These are phyloP conservation scores for Paracorniculantispora psalliotae DNA, from an alignment of 2,329 filamentous ascomycete species.

Conservation along the genomic window DNA sequence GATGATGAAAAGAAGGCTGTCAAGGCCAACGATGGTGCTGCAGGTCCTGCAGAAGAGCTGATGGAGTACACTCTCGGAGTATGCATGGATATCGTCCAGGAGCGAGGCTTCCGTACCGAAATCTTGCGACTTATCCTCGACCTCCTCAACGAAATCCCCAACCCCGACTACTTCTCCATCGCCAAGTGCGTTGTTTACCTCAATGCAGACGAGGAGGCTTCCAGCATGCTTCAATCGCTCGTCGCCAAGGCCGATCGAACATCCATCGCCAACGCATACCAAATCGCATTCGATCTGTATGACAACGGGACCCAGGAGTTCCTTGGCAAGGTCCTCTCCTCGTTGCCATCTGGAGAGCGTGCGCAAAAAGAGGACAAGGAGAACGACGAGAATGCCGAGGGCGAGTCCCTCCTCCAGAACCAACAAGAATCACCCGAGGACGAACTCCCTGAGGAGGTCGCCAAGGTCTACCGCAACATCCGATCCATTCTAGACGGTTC, in stretches of 20 bases:
- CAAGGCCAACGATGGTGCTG: slow-evolving; percentile 43
- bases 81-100: slow-evolving; percentile 96
- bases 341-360: slow-evolving; percentile 57
- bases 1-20: slow-evolving; percentile 70
- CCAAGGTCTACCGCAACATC: slow-evolving; percentile 58
- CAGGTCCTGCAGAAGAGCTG: slow-evolving; percentile 74
- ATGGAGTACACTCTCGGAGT: slow-evolving; percentile 96
- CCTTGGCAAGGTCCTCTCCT: slow-evolving; percentile 78
- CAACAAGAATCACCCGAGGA: slow-evolving; percentile 53
- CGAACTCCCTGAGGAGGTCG: slow-evolving; percentile 46
- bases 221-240: slow-evolving; percentile 75
- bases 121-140: slow-evolving; percentile 91
- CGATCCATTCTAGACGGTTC: slow-evolving; percentile 74
- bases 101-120: slow-evolving; percentile 75
- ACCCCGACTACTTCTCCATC: slow-evolving; percentile 95
- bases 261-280: slow-evolving; percentile 83
- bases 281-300: slow-evolving; percentile 96
- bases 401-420: slow-evolving; percentile 43
- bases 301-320: slow-evolving; percentile 99
- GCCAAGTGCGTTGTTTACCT: slow-evolving; percentile 97
- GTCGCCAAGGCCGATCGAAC: slow-evolving; percentile 73
- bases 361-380: slow-evolving; percentile 39
- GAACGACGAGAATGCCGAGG: slow-evolving; percentile 41
- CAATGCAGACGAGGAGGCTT: slow-evolving; percentile 85
- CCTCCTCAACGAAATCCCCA: slow-evolving; percentile 86